A percentile compares a stretch with the other conserved stretches of the same genome.
phyloP scores from a whole-genome alignment of 495 filamentous ascomycete species.

The Aspergillus bridgeri region DNA sequence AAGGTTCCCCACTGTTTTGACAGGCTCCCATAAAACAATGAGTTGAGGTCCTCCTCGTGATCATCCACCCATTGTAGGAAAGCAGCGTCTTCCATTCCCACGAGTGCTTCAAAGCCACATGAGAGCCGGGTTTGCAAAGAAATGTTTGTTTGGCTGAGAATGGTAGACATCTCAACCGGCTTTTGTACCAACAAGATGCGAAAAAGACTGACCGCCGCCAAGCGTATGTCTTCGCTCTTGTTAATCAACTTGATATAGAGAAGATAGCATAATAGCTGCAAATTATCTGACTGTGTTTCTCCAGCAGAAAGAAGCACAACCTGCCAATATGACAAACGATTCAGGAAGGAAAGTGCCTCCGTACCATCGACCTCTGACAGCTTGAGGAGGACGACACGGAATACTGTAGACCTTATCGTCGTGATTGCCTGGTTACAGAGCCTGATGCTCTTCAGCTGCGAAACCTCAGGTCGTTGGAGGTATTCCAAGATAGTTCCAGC shows the following conservation, averaged over 20 bases:
- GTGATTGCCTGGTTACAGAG: conserved; percentile 78
- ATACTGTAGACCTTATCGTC: conserved; percentile 69
- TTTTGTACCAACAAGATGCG: conserved; percentile 91
- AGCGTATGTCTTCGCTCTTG: conserved; percentile 57
- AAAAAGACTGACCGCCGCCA: conserved; percentile 79
- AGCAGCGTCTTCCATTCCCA: conserved; percentile 78
- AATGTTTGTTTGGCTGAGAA: conserved; percentile 66
- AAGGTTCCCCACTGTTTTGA: conserved; percentile 83
- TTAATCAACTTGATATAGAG: conserved; percentile 81
- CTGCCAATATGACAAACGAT: conserved; percentile 93
- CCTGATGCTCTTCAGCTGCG: conserved; percentile 75
- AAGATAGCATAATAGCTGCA: conserved; percentile 83
- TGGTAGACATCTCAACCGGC: conserved; percentile 69
- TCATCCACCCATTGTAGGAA: conserved; percentile 88
- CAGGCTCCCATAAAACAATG: conserved; percentile 72
- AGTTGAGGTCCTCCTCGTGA: conserved; percentile 74
- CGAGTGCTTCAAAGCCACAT: conserved; percentile 76
- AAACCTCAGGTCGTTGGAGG: conserved; percentile 80
- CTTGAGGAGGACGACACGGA: conserved; percentile 71
- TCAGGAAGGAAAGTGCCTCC: conserved; percentile 64
- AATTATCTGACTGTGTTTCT: conserved; percentile 68
- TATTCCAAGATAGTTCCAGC: conserved; percentile 82
- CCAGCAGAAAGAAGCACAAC: conserved; percentile 77
- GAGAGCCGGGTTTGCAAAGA: conserved; percentile 69
- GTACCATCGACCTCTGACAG: conserved; percentile 77